These are phyloP conservation scores for Cardamine resedifolia DNA, from an alignment of 345 rosid genomes.

Conservation along the genomic window DNA sequence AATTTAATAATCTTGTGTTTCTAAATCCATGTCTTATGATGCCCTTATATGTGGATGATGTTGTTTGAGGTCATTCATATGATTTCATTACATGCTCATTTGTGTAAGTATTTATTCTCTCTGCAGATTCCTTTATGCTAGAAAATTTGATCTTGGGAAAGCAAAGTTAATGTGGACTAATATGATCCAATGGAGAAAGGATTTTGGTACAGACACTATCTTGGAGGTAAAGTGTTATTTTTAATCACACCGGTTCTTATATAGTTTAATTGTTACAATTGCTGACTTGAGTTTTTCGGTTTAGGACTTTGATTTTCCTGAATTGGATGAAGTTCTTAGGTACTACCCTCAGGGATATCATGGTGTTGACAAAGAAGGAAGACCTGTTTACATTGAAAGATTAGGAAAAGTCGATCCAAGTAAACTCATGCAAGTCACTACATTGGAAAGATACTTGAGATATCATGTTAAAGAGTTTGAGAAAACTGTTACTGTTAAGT, in stretches of 20 bases:
- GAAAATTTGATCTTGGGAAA: conserved; percentile 74
- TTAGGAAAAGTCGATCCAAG: conserved; percentile 75
- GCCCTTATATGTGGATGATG: conserved; percentile 1
- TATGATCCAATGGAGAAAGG: conserved; percentile 91
- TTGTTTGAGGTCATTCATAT: not conserved
- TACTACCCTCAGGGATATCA: conserved; percentile 90
- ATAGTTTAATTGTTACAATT: not conserved
- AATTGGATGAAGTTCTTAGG: conserved; percentile 65
- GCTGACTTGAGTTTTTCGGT: not conserved
- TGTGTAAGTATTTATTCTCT: not conserved
- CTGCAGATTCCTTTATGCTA: conserved; percentile 74
- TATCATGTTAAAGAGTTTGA: conserved; percentile 92
- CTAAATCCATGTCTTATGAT: not conserved
- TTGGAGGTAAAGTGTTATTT: conserved; percentile 55
- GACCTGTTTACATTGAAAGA: conserved; percentile 83
- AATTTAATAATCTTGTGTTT: too few relatives aligned
- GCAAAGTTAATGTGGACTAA: conserved; percentile 81
- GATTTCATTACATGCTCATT: not conserved
- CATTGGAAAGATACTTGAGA: conserved; percentile 68
- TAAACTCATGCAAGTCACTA: conserved; percentile 80
- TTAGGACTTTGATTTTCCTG: conserved; percentile 85
- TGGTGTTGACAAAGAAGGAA: conserved; percentile 91
- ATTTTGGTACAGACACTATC: conserved; percentile 76
- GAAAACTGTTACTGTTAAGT: conserved; percentile 67
- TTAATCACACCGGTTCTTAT: not conserved